A percentile compares a stretch with the other conserved stretches of the same genome.
Evolutionary conservation across 2,329 filamentous ascomycete genomes (phyloP).

Genomic region (Microcyclospora tardicrescens): DNA sequence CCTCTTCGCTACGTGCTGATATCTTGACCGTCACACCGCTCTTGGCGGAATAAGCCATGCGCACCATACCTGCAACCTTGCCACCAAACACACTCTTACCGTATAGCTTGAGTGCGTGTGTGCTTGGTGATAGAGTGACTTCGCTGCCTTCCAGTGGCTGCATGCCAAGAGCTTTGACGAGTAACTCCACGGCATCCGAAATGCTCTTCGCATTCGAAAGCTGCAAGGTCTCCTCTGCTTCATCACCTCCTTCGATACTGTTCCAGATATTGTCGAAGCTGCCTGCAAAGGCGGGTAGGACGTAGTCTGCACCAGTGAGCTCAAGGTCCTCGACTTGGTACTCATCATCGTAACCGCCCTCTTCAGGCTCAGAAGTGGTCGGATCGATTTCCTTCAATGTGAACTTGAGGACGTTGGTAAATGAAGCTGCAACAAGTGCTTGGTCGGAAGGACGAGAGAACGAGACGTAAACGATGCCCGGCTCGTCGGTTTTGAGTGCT

Average conservation of each 20-base stretch:
- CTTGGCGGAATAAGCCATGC: conserved; percentile 91
- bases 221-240: conserved; percentile 82
- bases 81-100: conserved; percentile 90
- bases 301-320: conserved; percentile 80
- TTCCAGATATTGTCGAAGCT: conserved; percentile 96
- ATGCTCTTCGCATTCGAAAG: conserved; percentile 83
- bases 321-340: conserved; percentile 94
- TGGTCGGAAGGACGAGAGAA: conserved; percentile 71
- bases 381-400: conserved; percentile 97
- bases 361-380: conserved; percentile 82
- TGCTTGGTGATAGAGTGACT: conserved; percentile 73
- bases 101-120: conserved; percentile 88
- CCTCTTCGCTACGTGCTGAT: conserved; percentile 80
- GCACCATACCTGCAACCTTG: conserved; percentile 70
- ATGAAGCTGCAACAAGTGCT: conserved; percentile 65
- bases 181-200: conserved; percentile 86
- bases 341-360: conserved; percentile 88
- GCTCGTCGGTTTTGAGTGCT: conserved; percentile 69
- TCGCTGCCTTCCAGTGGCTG: conserved; percentile 93
- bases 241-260: conserved; percentile 54
- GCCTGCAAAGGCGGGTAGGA: conserved; percentile 83
- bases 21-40: conserved; percentile 94
- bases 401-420: conserved; percentile 91
- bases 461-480: conserved; percentile 87
- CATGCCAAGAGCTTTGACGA: conserved; percentile 73